Evolutionary conservation across 257 asterid species (phyloP).

Genomic region (Forsythia suspensa): DNA sequence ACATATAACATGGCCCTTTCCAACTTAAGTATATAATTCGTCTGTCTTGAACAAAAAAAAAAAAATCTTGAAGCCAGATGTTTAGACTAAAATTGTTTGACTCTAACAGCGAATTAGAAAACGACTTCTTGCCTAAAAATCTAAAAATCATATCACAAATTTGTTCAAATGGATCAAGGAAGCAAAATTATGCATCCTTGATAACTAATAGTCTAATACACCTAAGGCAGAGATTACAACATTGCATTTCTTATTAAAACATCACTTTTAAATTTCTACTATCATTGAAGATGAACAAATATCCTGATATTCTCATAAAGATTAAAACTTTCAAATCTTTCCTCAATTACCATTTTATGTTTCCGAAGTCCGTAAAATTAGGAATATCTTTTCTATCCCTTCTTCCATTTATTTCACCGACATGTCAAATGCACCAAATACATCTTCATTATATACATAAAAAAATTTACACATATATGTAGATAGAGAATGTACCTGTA

Average conservation of each 20-base stretch:
- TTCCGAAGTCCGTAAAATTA: background rate
- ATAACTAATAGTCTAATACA: background rate
- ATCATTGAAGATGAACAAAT: background rate
- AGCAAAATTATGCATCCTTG: background rate
- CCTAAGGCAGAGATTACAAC: background rate
- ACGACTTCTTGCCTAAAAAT: background rate
- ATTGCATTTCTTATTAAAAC: background rate
- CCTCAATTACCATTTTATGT: background rate
- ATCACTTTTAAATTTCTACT: background rate
- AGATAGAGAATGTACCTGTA: conserved; percentile 50
- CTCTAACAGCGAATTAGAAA: no score
- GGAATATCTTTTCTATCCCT: background rate
- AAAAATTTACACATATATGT: background rate
- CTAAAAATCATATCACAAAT: background rate
- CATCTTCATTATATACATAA: background rate
- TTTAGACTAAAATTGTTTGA: no score
- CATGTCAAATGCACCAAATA: conserved; percentile 16
- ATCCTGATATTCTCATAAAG: background rate
- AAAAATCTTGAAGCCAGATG: no score
- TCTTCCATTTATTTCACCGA: background rate
- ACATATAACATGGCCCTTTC: background rate
- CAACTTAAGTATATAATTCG: background rate
- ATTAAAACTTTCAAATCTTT: background rate
- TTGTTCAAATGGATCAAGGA: background rate
- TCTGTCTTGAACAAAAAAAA: background rate